phyloP scores from a whole-genome alignment of 2,329 filamentous ascomycete species.

The Pseudopyrenochaeta lycopersici region DNA sequence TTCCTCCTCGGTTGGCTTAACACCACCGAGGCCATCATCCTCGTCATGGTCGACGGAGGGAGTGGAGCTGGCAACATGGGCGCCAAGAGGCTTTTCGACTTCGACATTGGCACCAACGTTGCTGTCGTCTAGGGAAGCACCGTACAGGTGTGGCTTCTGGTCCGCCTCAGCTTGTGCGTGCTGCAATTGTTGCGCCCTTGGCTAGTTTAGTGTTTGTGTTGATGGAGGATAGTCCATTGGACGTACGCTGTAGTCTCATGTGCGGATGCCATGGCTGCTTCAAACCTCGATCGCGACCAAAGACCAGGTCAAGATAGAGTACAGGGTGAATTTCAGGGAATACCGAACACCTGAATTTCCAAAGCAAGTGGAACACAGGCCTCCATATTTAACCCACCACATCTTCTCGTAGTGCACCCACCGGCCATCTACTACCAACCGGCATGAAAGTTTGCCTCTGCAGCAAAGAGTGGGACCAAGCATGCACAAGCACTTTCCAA shows the following conservation, averaged over 20 bases:
- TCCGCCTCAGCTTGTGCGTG: slow-evolving; percentile 40
- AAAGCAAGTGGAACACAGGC: slow-evolving; percentile 15
- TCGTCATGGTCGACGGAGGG: slow-evolving; percentile 26
- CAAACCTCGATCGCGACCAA: slow-evolving; percentile 10
- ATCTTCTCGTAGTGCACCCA: slow-evolving; percentile 7
- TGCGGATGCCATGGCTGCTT: slow-evolving; percentile 34
- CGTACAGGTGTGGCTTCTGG: slow-evolving; percentile 38
- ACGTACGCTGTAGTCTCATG: slow-evolving; percentile 43
- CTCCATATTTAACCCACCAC: slow-evolving; percentile 36
- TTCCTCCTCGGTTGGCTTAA: slow-evolving; percentile 55
- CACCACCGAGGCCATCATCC: slow-evolving; percentile 40
- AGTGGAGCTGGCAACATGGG: slow-evolving; percentile 13
- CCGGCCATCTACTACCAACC: slow-evolving; percentile 12
- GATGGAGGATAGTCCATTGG: neutral
- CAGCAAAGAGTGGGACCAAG: slow-evolving; percentile 23
- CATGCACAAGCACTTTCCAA: slow-evolving; percentile 33
- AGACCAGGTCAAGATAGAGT: slow-evolving; percentile 18
- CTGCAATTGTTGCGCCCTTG: slow-evolving; percentile 43
- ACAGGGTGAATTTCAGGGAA: slow-evolving; percentile 5
- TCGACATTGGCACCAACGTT: slow-evolving; percentile 26
- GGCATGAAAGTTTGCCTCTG: slow-evolving; percentile 21
- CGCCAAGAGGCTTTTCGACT: slow-evolving; percentile 25
- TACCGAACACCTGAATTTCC: slow-evolving; percentile 17
- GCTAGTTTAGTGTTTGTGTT: slow-evolving; percentile 4
- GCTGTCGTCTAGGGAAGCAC: slow-evolving; percentile 32